Evolutionary conservation across 1,284 basidiomycete species (phyloP).

Genomic region (Apiotrichum porosum): DNA sequence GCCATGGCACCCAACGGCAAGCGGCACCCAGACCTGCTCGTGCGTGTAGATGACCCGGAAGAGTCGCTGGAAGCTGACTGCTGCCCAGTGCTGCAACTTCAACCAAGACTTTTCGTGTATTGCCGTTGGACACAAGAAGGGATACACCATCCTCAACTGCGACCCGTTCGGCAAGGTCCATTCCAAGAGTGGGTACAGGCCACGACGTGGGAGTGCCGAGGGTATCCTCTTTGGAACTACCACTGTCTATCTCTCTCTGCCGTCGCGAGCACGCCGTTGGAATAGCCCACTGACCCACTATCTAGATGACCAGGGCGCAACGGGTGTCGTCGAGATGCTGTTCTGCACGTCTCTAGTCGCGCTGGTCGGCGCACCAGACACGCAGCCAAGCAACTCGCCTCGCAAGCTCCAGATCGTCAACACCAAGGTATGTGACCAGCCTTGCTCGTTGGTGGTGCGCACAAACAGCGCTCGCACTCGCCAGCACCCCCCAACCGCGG

Average conservation of each 20-base stretch:
- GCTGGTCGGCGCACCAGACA: constrained; percentile 86
- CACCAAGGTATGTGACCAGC: constrained; percentile 73
- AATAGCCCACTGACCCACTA: too few relatives aligned
- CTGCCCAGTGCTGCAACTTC: constrained; percentile 45
- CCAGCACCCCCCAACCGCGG: too few relatives aligned
- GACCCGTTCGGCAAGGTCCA: constrained; percentile 96
- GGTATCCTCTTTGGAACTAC: too few relatives aligned
- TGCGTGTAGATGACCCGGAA: constrained; percentile 24
- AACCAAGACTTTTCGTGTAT: constrained; percentile 60
- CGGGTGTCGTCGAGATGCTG: constrained; percentile 96
- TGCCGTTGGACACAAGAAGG: constrained; percentile 89
- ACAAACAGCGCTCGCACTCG: too few relatives aligned
- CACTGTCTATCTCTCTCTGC: too few relatives aligned
- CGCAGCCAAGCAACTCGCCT: constrained; percentile 73
- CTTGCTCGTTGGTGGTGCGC: too few relatives aligned
- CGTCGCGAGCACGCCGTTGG: too few relatives aligned
- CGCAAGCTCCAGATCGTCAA: constrained; percentile 95
- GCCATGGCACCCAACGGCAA: constrained; percentile 27
- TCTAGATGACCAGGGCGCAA: constrained; percentile 72
- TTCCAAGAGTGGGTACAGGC: constrained; percentile 70
- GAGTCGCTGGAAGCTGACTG: too few relatives aligned
- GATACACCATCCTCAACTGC: constrained; percentile 95
- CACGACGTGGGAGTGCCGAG: not conserved
- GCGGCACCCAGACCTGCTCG: constrained; percentile 47
- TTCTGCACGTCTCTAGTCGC: constrained; percentile 98